Evolutionary conservation across 192 early-diverging fungal species (phyloP).

Genomic region (Entomortierella parvispora): DNA sequence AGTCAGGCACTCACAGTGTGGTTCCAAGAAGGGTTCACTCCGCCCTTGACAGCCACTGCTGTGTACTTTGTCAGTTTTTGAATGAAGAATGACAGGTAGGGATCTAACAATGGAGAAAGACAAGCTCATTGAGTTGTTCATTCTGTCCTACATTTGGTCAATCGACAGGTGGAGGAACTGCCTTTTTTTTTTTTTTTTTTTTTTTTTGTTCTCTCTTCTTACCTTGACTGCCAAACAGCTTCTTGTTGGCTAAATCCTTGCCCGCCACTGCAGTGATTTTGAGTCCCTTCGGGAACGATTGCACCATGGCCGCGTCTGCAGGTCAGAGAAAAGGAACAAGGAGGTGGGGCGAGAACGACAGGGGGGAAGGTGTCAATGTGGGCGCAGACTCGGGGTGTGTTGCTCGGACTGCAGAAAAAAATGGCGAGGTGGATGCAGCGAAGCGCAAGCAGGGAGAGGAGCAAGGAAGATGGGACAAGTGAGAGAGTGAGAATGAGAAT

Average conservation of each 20-base stretch:
- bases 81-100: slow-evolving; percentile 38
- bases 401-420: neutral
- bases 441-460: neutral
- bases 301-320: slow-evolving; percentile 28
- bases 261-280: slow-evolving; percentile 29
- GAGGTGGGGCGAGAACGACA: neutral
- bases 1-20: slow-evolving; percentile 25
- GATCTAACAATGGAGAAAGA: slow-evolving; percentile 18
- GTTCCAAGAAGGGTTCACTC: slow-evolving; percentile 39
- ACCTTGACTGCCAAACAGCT: slow-evolving; percentile 46
- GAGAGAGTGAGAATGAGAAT: neutral
- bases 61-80: slow-evolving; percentile 43
- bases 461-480: too few species aligned
- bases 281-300: slow-evolving; percentile 31
- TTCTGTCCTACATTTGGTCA: too few species aligned
- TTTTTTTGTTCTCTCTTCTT: neutral
- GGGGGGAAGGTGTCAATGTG: neutral
- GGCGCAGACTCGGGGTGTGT: neutral
- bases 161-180: too few species aligned
- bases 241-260: slow-evolving; percentile 43
- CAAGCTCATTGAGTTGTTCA: too few species aligned
- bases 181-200: neutral
- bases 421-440: neutral
- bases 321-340: too few species aligned
- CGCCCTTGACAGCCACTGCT: slow-evolving; percentile 41